phyloP scores from a whole-genome alignment of 139 green algal genomes.

The Marvania coccoides region DNA sequence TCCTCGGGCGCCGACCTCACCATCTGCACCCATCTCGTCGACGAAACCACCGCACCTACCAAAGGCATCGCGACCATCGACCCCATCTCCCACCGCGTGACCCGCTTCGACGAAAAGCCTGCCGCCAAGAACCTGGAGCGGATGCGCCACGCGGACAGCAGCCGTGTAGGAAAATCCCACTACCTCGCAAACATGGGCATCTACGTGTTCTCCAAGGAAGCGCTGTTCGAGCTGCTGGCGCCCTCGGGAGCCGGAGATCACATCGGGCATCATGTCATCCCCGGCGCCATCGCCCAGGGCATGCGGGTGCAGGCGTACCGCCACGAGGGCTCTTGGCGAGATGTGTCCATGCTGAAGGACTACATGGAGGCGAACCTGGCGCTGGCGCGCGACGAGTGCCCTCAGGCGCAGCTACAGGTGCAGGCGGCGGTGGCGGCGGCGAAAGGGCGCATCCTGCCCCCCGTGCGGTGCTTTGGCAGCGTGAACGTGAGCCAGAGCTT shows the following conservation, averaged over 20 bases:
- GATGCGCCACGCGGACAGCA: constrained; percentile 9
- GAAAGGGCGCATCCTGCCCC: constrained; percentile 8
- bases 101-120: constrained; percentile 46
- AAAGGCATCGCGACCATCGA: constrained; percentile 23
- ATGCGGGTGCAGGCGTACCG: constrained; percentile 56
- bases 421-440: neutral
- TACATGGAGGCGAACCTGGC: constrained; percentile 75
- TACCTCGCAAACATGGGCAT: constrained; percentile 82
- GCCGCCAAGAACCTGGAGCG: constrained; percentile 5
- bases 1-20: constrained; percentile 39
- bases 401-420: constrained; percentile 3
- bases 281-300: constrained; percentile 52
- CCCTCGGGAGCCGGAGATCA: constrained; percentile 44
- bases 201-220: constrained; percentile 68
- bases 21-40: constrained; percentile 38
- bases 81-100: constrained; percentile 12
- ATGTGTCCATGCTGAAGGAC: constrained; percentile 48
- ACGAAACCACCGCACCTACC: constrained; percentile 1
- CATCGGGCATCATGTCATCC: constrained; percentile 78
- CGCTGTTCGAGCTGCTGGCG: constrained; percentile 26
- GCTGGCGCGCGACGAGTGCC: constrained; percentile 27
- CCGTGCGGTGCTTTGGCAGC: neutral
- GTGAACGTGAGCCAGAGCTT: constrained; percentile 4
- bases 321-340: constrained; percentile 69
- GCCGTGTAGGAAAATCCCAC: neutral